phyloP scores from a whole-genome alignment of 257 asterid genomes.

The Penstemon davidsonii region DNA sequence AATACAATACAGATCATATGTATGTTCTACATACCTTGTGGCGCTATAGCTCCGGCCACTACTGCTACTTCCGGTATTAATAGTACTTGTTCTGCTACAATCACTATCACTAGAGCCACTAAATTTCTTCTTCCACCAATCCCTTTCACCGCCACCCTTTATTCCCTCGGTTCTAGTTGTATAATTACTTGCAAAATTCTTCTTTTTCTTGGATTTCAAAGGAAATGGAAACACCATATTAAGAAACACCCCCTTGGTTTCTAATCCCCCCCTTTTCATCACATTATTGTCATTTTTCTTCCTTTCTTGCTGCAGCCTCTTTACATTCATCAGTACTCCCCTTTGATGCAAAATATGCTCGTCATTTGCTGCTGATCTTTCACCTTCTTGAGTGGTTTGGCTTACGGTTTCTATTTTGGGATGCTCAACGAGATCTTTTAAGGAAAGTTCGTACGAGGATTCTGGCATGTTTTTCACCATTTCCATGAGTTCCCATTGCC shows the following conservation, averaged over 20 bases:
- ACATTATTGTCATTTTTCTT: constrained; percentile 31
- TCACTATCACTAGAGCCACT: constrained; percentile 57
- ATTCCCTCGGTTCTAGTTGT: constrained; percentile 39
- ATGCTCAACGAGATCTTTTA: constrained; percentile 73
- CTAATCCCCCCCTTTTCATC: constrained; percentile 43
- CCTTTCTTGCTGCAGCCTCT: constrained; percentile 35
- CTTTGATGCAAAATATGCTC: constrained; percentile 22
- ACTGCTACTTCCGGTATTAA: constrained; percentile 25
- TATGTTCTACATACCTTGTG: constrained; percentile 25
- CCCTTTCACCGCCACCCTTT: constrained; percentile 42
- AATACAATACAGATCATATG: no score
- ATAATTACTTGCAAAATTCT: constrained; percentile 17
- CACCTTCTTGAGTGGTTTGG: background rate
- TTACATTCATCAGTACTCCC: constrained; percentile 26
- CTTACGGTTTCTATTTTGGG: constrained; percentile 28
- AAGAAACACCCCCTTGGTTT: constrained; percentile 54
- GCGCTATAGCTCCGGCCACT: constrained; percentile 10
- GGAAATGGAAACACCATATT: constrained; percentile 66
- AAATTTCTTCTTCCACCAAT: constrained; percentile 79
- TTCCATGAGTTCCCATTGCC: constrained; percentile 84
- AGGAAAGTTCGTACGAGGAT: constrained; percentile 62
- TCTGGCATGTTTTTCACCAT: constrained; percentile 85
- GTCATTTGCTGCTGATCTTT: background rate
- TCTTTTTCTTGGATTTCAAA: constrained; percentile 42
- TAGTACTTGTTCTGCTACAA: constrained; percentile 38